Evolutionary conservation across 805 yeast genomes (phyloP).

Genomic region (Ogataea pini): DNA sequence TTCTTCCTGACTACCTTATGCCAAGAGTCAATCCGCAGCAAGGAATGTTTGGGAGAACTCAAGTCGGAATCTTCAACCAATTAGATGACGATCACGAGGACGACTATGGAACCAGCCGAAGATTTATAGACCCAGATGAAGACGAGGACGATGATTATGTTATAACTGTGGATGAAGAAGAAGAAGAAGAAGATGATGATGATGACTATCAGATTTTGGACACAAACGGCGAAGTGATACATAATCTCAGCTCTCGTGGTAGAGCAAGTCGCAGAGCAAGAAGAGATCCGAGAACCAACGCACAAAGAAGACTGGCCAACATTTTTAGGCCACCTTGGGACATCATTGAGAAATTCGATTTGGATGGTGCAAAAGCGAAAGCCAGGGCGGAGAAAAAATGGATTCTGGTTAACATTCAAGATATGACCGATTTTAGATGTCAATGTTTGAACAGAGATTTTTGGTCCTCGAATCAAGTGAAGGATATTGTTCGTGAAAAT

Average conservation of each 20-base stretch:
- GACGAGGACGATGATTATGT: conserved; percentile 42
- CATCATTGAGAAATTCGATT: conserved; percentile 62
- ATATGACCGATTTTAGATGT: conserved; percentile 79
- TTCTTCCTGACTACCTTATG: conserved; percentile 28
- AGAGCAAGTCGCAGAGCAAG: conserved; percentile 24
- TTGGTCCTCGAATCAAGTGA: conserved; percentile 75
- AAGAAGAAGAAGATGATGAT: conserved; percentile 37
- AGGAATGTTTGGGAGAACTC: conserved; percentile 50
- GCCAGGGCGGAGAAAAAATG: conserved; percentile 72
- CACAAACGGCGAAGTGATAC: conserved; percentile 40
- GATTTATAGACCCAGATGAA: conserved; percentile 24
- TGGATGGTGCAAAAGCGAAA: conserved; percentile 71
- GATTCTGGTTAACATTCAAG: conserved; percentile 88
- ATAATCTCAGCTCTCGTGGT: conserved; percentile 37
- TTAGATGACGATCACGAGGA: conserved; percentile 33
- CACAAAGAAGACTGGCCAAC: conserved; percentile 72
- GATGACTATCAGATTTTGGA: conserved; percentile 40
- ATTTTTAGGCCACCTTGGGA: conserved; percentile 95
- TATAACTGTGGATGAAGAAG: conserved; percentile 37
- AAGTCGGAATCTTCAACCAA: conserved; percentile 63
- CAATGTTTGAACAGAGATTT: conserved; percentile 91
- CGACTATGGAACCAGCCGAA: conserved; percentile 17
- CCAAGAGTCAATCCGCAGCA: conserved; percentile 27
- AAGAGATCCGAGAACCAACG: conserved; percentile 36
- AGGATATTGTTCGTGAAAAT: conserved; percentile 59